A percentile compares a stretch with the other conserved stretches of the same genome.
Conservation (phyloP, 2,329 filamentous ascomycete species). For the Trichoderma brevicompactum region DNA sequence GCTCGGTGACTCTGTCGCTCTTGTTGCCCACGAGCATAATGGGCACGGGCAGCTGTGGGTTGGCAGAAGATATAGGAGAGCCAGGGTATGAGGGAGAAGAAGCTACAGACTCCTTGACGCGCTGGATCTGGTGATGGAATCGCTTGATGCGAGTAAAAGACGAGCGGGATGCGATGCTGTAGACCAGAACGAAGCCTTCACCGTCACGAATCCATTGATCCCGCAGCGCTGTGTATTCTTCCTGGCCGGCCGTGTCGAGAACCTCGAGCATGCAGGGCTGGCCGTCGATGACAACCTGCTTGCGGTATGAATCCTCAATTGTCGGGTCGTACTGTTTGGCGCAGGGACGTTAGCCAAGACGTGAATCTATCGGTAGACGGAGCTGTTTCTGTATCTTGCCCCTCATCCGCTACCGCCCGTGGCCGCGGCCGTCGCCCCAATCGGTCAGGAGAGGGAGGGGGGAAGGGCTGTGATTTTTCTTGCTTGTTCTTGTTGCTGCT, state of each 20-base stretch:
- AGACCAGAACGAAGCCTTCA: slow-evolving; percentile 95
- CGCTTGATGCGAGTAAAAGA: slow-evolving; percentile 94
- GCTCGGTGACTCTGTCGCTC: slow-evolving; percentile 92
- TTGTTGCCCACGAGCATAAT: slow-evolving; percentile 99
- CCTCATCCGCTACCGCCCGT: slow-evolving; percentile 22
- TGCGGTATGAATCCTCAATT: slow-evolving; percentile 86
- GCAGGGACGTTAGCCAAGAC: slow-evolving; percentile 21
- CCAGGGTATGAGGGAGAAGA: slow-evolving; percentile 77
- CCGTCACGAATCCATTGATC: slow-evolving; percentile 99
- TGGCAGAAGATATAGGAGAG: slow-evolving; percentile 67
- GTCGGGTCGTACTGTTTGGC: slow-evolving; percentile 75
- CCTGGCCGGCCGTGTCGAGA: slow-evolving; percentile 94
- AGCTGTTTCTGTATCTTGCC: slow-evolving; percentile 14
- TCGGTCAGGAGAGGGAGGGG: slow-evolving; percentile 21
- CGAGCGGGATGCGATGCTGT: slow-evolving; percentile 96
- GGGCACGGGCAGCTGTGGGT: slow-evolving; percentile 72
- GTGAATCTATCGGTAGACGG: background rate
- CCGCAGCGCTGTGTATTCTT: slow-evolving; percentile 95
- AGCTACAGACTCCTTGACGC: slow-evolving; percentile 89
- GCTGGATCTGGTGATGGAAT: slow-evolving; percentile 95
- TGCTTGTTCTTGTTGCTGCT: background rate
- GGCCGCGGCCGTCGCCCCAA: slow-evolving; percentile 9
- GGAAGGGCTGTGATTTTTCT: background rate
- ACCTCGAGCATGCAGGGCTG: slow-evolving; percentile 98
- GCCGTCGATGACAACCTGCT: slow-evolving; percentile 89